phyloP scores from a whole-genome alignment of 257 asterid genomes.

The Fraxinus cuspidata region DNA sequence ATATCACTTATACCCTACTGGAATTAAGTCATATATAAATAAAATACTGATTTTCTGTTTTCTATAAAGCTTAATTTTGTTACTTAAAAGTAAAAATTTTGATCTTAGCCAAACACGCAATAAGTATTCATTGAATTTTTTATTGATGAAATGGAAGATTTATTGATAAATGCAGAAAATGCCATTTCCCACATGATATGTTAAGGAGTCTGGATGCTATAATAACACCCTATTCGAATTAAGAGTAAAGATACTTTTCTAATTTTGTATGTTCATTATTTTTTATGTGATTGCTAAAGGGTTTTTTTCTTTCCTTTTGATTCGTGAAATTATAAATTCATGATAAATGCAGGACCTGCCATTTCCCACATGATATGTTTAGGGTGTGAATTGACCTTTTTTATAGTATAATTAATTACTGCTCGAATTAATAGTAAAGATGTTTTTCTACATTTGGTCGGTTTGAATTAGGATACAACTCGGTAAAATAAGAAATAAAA shows the following conservation, averaged over 20 bases:
- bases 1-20: background rate
- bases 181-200: background rate
- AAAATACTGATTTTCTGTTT: background rate
- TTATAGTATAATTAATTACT: no score
- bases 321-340: background rate
- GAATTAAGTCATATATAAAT: no score
- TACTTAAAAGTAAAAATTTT: background rate
- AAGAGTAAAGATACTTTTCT: background rate
- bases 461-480: no score
- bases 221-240: background rate
- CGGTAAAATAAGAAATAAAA: no score
- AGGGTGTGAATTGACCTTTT: background rate
- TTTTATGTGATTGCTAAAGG: background rate
- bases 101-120: background rate
- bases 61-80: background rate
- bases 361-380: conserved; percentile 8
- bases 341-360: background rate
- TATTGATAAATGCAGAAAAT: background rate
- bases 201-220: background rate
- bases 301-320: background rate
- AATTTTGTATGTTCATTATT: background rate
- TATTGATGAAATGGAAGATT: background rate
- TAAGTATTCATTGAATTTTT: background rate
- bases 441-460: background rate
- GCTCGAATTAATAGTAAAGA: background rate